A percentile compares a stretch with the other conserved stretches of the same genome.
Conservation (phyloP, 2,329 filamentous ascomycete species). For the Sporothrix globosa region DNA sequence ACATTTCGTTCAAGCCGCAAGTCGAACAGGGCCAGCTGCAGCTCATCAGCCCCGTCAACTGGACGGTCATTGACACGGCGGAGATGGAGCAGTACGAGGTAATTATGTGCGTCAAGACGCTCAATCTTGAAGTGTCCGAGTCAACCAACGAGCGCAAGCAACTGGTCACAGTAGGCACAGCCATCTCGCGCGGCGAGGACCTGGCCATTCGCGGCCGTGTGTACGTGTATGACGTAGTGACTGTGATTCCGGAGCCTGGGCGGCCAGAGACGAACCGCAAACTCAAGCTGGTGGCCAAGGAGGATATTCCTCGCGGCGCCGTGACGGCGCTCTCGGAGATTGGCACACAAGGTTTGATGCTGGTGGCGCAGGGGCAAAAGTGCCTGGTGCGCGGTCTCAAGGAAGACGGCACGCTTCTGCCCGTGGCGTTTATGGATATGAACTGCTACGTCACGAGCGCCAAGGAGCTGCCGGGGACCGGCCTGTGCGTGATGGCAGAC, state of each 20-base stretch:
- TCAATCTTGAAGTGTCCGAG: conserved; percentile 89
- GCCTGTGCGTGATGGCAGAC: conserved; percentile 85
- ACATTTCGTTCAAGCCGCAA: conserved; percentile 64
- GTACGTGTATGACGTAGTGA: conserved; percentile 88
- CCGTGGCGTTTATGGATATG: conserved; percentile 97
- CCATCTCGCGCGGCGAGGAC: conserved; percentile 86
- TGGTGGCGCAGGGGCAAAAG: conserved; percentile 92
- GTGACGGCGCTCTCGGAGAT: conserved; percentile 85
- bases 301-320: conserved; percentile 88
- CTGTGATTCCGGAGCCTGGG: conserved; percentile 86
- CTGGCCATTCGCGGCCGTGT: conserved; percentile 81
- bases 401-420: conserved; percentile 88
- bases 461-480: conserved; percentile 80
- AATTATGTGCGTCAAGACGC: conserved; percentile 77
- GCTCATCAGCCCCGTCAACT: conserved; percentile 75
- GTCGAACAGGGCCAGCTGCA: conserved; percentile 74
- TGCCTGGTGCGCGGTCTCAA: conserved; percentile 96
- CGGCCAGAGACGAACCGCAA: conserved; percentile 82
- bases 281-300: conserved; percentile 82
- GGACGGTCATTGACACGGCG: conserved; percentile 76
- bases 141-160: conserved; percentile 83
- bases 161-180: conserved; percentile 82
- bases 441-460: conserved; percentile 88
- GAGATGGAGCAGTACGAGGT: conserved; percentile 74
- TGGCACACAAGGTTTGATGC: conserved; percentile 83